Base-by-base conservation (phyloP, 306 rosid genomes). In the Alnus glutinosa region DNA sequence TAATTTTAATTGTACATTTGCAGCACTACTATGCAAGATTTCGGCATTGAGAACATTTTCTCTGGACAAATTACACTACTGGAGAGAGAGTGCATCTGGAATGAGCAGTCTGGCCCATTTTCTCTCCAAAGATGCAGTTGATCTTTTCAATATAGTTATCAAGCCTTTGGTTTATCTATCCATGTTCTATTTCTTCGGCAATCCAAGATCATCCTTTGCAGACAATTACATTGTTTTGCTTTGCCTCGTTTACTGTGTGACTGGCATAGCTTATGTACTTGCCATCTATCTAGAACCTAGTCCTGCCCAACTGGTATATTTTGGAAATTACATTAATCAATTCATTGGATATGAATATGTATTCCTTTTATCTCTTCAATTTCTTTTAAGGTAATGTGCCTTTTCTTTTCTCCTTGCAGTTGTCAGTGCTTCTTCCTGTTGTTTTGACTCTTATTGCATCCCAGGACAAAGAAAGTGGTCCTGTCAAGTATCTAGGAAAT, bases 21-120 rank as follows among this genome's bases (percentile, higher is more conserved):
- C 96, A 95, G 97, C 99, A 69, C 96, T 95, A 84, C 91, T 95
- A 34, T 92, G 97, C 84, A 93, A 93, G 84, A 90, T 95, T 76
- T 94, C 99, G 4, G 97, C 99, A 61, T 76, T 93, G 91, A 90
- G 98, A 86, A 89, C 99, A 30, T 93, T 95, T 80, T 91, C 99
- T 70, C 74, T 87, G 44, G 99, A 95, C 51, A 95, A 86, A 80
- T 78, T 95, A 51, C 96, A 89, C 55, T 83, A 89, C 74, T 91
- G 98, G 98, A 90, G 98, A 83, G 99, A 95, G 83, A 90, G 96
- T 44, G 87, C 93, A 77, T 90, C 97, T 6, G 99, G 99, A 77
- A 93, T 88, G 91, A 93, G 97, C 82, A 91, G 97, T 90, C 87
- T 95, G 86, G 99, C 99, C 75, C 91, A 93, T 81, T 95, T 95